A percentile compares a stretch with the other conserved stretches of the same genome.
Evolutionary conservation across 176 grass and related monocot species (phyloP).

Genomic region (Triticum dicoccoides): DNA sequence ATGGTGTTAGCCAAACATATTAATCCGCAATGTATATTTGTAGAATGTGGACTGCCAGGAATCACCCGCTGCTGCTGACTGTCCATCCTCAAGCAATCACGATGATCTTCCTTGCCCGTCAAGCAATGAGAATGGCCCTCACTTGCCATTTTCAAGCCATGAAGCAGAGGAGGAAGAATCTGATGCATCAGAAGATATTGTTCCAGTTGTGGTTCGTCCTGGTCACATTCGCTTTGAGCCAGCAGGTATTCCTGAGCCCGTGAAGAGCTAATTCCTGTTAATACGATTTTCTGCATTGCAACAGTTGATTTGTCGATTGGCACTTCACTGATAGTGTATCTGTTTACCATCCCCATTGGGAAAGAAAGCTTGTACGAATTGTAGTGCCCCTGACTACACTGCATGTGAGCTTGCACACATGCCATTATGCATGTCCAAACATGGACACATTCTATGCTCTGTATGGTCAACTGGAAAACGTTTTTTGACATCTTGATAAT

Average conservation of each 20-base stretch:
- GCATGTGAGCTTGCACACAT: neutral
- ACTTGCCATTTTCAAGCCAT: slow-evolving; percentile 30
- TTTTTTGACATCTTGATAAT: neutral
- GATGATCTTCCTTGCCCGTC: slow-evolving; percentile 8
- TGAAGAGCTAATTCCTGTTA: slow-evolving; percentile 3
- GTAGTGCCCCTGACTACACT: neutral
- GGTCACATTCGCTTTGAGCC: slow-evolving; percentile 95
- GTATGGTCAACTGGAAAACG: neutral
- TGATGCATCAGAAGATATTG: slow-evolving; percentile 56
- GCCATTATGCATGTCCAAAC: neutral
- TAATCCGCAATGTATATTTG: slow-evolving; percentile 27
- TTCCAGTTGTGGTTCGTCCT: slow-evolving; percentile 73
- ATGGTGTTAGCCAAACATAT: slow-evolving; percentile 22
- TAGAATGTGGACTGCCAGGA: slow-evolving; percentile 42
- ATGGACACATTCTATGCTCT: slow-evolving; percentile 1
- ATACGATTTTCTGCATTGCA: slow-evolving; percentile 13
- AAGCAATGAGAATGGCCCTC: slow-evolving; percentile 39
- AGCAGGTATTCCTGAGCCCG: slow-evolving; percentile 51
- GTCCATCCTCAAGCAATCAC: slow-evolving; percentile 35
- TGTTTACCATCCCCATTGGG: neutral
- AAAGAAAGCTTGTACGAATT: neutral
- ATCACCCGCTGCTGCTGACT: slow-evolving; percentile 27
- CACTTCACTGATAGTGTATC: neutral
- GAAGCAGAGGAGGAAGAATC: slow-evolving; percentile 37
- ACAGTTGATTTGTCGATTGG: slow-evolving; percentile 5